Base-by-base conservation (phyloP, 2,329 filamentous ascomycete genomes). In the Cladophialophora bantiana region DNA sequence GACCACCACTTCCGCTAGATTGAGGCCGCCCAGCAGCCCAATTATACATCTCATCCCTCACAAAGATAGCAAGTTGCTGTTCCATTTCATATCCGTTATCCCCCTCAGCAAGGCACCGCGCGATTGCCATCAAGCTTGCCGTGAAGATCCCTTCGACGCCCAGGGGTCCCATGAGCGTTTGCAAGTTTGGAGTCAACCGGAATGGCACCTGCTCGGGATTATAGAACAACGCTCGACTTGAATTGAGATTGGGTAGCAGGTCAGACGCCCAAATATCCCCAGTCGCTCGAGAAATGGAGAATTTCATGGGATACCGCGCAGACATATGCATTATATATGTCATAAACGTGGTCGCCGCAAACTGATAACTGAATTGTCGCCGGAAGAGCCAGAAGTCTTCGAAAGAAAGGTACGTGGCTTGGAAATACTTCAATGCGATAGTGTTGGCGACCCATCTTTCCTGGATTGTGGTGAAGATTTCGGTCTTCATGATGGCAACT, bases 361-460 rank as follows among this genome's bases (percentile, higher is more conserved):
- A 89, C 80, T 99, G 95, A 83, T 98, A 97, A 26, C 93, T 91
- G 81, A 99, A 97, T 72, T 97, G 94, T 66, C 94, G 90, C 66
- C 95, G 91, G 92, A 99, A 99, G 65, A 99, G 87, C 93, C 94
- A 99, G 84, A 98, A 97, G 74, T 97, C 94, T 54, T 91, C 88
- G 78, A 92, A 99, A 70, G 92, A 90, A 35, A 93, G 91, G 80
- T 95, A 98, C 4, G 89, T 91, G 71, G 86, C 84, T 76, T 94
- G 91, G 86, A 97, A 97, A 82, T 94, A 97, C 71, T 96, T 89
- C 62, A 96, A 85, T 26, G 90, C 89, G 67, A 98, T 83, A 2
- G 88, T 93, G 66, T 89, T 89, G 5, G 93, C 91, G 64, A 97
- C 94, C 86, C 90, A 96, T 77, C 94, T 94, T 77, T 96, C 91